These are phyloP conservation scores for Schizochytrium sp. DNA, from an alignment of 108 stramenopile species.

Conservation along the genomic window DNA sequence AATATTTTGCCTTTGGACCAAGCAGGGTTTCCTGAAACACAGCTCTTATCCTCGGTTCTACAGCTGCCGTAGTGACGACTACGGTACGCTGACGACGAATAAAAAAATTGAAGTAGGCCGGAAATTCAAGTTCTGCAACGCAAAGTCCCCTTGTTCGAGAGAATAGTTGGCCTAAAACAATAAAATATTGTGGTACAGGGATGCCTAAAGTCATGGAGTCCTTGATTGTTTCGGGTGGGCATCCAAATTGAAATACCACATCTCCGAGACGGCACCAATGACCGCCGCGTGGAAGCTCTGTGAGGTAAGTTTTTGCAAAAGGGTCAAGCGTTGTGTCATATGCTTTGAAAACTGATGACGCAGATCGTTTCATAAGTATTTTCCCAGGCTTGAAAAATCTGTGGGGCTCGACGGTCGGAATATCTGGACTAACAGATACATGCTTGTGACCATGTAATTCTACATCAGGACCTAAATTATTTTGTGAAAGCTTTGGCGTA, in stretches of 20 bases:
- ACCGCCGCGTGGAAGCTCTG: background rate
- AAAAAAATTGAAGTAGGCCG: conserved; percentile 74
- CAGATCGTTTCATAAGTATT: background rate
- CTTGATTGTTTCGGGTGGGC: conserved; percentile 60
- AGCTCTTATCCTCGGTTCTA: conserved; percentile 64
- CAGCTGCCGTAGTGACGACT: conserved; percentile 63
- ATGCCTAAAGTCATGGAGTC: conserved; percentile 69
- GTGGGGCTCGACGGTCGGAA: too few relatives aligned
- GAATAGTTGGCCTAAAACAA: conserved; percentile 67
- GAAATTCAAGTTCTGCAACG: conserved; percentile 73
- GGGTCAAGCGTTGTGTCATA: conserved; percentile 1
- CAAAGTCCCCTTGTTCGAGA: conserved; percentile 66
- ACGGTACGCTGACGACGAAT: conserved; percentile 58
- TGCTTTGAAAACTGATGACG: conserved; percentile 36
- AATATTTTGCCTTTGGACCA: conserved; percentile 61
- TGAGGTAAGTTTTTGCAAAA: background rate
- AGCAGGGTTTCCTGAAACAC: conserved; percentile 72
- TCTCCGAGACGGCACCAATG: conserved; percentile 36
- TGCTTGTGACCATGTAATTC: too few relatives aligned
- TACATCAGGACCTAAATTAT: too few relatives aligned
- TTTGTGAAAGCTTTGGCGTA: too few relatives aligned
- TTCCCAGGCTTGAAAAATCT: background rate
- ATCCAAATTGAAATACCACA: conserved; percentile 22
- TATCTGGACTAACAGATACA: too few relatives aligned
- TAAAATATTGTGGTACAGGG: conserved; percentile 67